These are phyloP conservation scores for Tetrahymena malaccensis DNA, from an alignment of 73 alveolate genomes.

Conservation along the genomic window DNA sequence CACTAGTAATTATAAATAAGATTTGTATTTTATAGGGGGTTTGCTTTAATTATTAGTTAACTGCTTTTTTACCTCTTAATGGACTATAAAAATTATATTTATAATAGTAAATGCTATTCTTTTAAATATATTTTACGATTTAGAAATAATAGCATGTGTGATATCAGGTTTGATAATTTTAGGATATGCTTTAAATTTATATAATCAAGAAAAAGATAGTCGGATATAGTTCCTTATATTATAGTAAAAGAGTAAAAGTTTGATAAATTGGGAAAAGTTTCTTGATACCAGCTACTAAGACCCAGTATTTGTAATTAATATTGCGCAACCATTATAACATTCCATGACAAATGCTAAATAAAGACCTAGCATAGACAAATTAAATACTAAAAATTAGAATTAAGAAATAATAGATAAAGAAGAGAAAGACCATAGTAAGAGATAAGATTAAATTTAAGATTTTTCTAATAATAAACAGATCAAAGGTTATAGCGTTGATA, in stretches of 20 bases:
- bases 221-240: neutral
- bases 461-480: neutral
- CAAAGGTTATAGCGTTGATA: neutral
- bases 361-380: neutral
- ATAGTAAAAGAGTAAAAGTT: neutral
- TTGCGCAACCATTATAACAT: neutral
- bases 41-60: neutral
- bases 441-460: neutral
- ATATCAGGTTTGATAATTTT: neutral
- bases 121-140: neutral
- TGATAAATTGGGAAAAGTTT: neutral
- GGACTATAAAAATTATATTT: neutral
- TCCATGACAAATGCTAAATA: neutral
- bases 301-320: neutral
- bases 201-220: neutral
- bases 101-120: neutral
- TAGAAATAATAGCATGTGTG: neutral
- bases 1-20: neutral
- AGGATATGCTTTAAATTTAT: neutral
- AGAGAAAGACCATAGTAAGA: neutral
- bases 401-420: neutral
- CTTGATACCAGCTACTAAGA: neutral
- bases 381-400: neutral
- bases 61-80: neutral
- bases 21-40: neutral